Conservation (phyloP, 2,329 filamentous ascomycete genomes). For the Sclerotinia nivalis region DNA sequence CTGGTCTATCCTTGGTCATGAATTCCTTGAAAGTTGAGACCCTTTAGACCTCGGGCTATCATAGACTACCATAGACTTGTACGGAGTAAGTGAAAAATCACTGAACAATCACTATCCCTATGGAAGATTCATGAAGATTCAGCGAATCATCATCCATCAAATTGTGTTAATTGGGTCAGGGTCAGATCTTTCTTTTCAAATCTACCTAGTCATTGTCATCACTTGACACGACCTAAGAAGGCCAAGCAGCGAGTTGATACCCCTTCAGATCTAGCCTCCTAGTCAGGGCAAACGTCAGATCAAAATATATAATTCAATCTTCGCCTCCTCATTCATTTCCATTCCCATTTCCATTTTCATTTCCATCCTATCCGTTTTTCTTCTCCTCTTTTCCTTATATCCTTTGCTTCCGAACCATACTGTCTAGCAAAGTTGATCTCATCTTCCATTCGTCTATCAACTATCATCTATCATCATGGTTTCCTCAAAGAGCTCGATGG, state of each 20-base stretch:
- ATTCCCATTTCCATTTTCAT: too few species aligned
- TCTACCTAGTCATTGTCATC: neutral
- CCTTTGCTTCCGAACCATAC: neutral
- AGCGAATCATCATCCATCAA: neutral
- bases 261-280: slow-evolving; percentile 3
- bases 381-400: neutral
- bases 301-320: slow-evolving; percentile 3
- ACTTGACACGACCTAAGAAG: neutral
- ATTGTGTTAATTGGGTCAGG: neutral
- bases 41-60: neutral
- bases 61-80: too few species aligned
- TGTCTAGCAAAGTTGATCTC: neutral
- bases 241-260: slow-evolving; percentile 1
- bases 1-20: neutral
- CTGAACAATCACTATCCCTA: neutral
- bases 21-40: neutral
- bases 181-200: neutral
- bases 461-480: neutral
- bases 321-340: neutral
- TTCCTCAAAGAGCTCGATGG: slow-evolving; percentile 4
- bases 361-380: neutral
- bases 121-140: neutral
- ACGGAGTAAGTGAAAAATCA: too few species aligned
- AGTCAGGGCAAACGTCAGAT: neutral
- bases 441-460: neutral